Percentiles rank a stretch among this genome's conserved stretches.
These are phyloP conservation scores for Galeopsis tetrahit DNA, from an alignment of 257 asterid genomes.

Conservation along the genomic window DNA sequence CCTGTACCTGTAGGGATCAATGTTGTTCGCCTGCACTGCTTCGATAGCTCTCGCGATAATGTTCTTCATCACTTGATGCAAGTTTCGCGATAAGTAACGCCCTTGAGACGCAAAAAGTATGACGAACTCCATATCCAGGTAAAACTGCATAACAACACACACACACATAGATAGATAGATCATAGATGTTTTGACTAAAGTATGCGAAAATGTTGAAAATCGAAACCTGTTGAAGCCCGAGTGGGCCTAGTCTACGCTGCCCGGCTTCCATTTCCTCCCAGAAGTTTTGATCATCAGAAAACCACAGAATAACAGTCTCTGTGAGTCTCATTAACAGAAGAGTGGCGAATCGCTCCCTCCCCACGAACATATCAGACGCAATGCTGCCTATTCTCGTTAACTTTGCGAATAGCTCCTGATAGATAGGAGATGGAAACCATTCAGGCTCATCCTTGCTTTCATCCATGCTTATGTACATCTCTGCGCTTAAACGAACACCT, in stretches of 20 bases:
- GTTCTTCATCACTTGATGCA: conserved; percentile 91
- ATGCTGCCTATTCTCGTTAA: conserved; percentile 63
- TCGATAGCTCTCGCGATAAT: conserved; percentile 83
- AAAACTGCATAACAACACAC: conserved; percentile 57
- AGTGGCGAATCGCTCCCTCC: conserved; percentile 91
- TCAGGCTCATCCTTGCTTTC: conserved; percentile 64
- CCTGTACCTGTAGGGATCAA: conserved; percentile 80
- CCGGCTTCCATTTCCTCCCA: conserved; percentile 95
- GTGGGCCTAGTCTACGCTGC: conserved; percentile 66
- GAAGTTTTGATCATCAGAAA: conserved; percentile 88
- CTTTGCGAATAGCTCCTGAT: conserved; percentile 84
- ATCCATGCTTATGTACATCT: conserved; percentile 78
- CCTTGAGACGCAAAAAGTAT: conserved; percentile 95
- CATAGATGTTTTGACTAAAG: not conserved
- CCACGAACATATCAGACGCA: conserved; percentile 77
- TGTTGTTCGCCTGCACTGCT: conserved; percentile 75
- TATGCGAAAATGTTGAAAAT: conserved; percentile 1
- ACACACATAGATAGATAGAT: not conserved
- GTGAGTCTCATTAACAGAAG: conserved; percentile 84
- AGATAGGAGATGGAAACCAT: conserved; percentile 93
- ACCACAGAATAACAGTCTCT: conserved; percentile 92
- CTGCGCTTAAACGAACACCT: conserved; percentile 69
- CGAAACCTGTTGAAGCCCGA: conserved; percentile 89
- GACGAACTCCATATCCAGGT: conserved; percentile 96
- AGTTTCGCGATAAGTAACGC: conserved; percentile 80